phyloP scores from a whole-genome alignment of 1,139 yeast species.

The Hemisphaericaspora lyxosophila region DNA sequence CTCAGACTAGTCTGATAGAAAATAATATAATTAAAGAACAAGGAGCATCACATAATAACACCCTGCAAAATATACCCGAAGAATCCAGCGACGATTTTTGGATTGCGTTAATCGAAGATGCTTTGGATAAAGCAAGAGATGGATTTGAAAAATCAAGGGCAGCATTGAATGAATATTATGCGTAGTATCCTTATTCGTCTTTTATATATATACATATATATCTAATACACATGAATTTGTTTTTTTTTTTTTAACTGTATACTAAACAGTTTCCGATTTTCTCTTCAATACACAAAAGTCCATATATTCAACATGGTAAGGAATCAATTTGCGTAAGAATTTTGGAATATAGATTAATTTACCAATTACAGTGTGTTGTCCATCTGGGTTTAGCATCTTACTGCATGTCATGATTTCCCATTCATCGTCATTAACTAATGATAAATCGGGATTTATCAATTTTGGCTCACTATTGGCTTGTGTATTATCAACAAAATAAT shows the following conservation, averaged over 20 bases:
- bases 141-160: constrained; percentile 57
- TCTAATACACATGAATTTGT: neutral
- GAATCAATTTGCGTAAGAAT: constrained; percentile 20
- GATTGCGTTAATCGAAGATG: constrained; percentile 52
- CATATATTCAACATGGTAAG: constrained; percentile 40
- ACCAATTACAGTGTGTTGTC: constrained; percentile 42
- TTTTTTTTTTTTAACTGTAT: neutral
- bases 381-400: constrained; percentile 49
- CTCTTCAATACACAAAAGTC: constrained; percentile 42
- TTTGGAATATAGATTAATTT: constrained; percentile 48
- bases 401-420: constrained; percentile 49
- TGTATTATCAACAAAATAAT: constrained; percentile 59
- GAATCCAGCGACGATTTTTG: constrained; percentile 42
- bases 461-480: constrained; percentile 18
- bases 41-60: no score
- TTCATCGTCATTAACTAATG: constrained; percentile 13
- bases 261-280: neutral
- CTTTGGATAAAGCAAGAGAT: constrained; percentile 55
- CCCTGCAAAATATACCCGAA: constrained; percentile 13
- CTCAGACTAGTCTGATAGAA: no score
- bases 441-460: constrained; percentile 13
- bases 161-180: constrained; percentile 61
- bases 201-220: neutral
- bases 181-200: constrained; percentile 1
- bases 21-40: no score